A percentile compares a stretch with the other conserved stretches of the same genome.
Conservation (phyloP, 176 grass and related monocot species). For the Aegilops sharonensis region DNA sequence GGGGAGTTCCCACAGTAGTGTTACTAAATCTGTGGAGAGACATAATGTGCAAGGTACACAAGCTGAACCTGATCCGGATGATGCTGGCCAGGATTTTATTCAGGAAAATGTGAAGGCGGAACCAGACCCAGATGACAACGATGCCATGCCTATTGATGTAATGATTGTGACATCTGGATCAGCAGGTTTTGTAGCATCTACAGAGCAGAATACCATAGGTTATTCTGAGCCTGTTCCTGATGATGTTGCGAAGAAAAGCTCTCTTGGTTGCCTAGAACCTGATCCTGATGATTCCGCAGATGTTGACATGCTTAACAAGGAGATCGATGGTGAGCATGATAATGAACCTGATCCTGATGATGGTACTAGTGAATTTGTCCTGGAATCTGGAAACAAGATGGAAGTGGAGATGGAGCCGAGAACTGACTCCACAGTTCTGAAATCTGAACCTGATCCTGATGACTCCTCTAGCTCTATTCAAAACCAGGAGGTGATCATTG, state of each 20-base stretch:
- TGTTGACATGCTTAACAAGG: conserved; percentile 26
- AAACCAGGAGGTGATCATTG: conserved; percentile 8
- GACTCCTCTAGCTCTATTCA: conserved; percentile 42
- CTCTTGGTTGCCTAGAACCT: conserved; percentile 31
- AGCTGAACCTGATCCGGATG: conserved; percentile 37
- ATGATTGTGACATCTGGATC: neutral
- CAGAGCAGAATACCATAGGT: conserved; percentile 17
- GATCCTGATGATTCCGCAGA: conserved; percentile 48
- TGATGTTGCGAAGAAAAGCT: conserved; percentile 10
- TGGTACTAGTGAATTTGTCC: conserved; percentile 11
- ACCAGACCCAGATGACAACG: conserved; percentile 34
- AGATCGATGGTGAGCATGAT: neutral
- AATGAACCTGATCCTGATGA: conserved; percentile 47
- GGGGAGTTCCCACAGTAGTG: conserved; percentile 17
- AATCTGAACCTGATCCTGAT: conserved; percentile 48
- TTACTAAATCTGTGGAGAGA: conserved; percentile 13
- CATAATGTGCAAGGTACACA: neutral
- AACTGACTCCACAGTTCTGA: neutral
- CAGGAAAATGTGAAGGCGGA: conserved; percentile 9
- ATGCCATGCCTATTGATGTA: conserved; percentile 40
- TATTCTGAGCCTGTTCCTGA: conserved; percentile 42
- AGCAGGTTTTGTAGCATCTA: conserved; percentile 8
- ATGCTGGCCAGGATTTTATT: conserved; percentile 11
- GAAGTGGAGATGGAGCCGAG: conserved; percentile 29
- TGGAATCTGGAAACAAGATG: conserved; percentile 31